Conservation (phyloP, 257 asterid genomes). For the Linderniella brevidens region DNA sequence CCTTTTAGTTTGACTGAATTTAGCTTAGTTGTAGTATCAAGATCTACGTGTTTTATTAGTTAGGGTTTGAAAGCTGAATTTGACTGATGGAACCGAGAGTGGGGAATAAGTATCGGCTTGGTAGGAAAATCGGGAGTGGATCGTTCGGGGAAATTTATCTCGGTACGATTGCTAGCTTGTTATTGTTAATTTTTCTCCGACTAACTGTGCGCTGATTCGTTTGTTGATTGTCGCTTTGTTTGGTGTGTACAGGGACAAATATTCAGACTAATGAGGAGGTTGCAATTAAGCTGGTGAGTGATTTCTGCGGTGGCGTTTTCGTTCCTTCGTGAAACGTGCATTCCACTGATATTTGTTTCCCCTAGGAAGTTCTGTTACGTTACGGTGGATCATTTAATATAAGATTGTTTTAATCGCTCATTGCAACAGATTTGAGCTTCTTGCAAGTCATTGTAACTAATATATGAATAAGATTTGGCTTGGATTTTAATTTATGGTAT, state of each 20-base stretch:
- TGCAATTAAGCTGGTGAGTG: conserved; percentile 5
- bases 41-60: no score
- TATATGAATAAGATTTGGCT: no score
- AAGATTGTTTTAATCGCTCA: no score
- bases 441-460: no score
- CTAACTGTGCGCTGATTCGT: not conserved
- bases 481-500: no score
- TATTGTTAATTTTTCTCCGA: not conserved
- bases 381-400: no score
- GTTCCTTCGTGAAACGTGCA: not conserved
- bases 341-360: no score
- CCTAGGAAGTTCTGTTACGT: no score
- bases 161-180: conserved; percentile 14
- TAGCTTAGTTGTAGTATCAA: no score
- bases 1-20: no score
- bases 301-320: not conserved
- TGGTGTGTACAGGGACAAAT: conserved; percentile 4
- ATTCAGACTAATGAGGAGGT: conserved; percentile 5
- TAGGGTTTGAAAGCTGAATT: not conserved
- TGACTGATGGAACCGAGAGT: conserved; percentile 47
- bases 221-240: not conserved
- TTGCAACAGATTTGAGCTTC: no score
- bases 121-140: conserved; percentile 64
- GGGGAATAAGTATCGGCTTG: conserved; percentile 50
- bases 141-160: conserved; percentile 60